phyloP scores from a whole-genome alignment of 2,329 filamentous ascomycete species.

The Phyllachora maydis region DNA sequence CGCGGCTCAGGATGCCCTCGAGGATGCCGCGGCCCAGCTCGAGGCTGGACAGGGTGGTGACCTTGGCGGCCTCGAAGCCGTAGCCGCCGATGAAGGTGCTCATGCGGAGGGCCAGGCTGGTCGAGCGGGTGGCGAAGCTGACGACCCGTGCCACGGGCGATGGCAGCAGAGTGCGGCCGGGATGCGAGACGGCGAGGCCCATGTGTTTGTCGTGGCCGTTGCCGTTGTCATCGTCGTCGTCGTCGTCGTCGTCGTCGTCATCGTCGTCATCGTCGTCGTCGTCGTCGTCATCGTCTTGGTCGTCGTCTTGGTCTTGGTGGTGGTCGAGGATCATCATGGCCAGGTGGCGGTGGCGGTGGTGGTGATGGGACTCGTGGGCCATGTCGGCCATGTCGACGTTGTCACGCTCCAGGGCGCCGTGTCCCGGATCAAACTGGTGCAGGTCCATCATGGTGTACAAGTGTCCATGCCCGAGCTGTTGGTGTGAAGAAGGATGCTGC shows the following conservation, averaged over 20 bases:
- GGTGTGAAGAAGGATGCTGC: too few relatives aligned
- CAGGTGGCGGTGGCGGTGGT: too few relatives aligned
- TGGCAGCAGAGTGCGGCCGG: slow-evolving; percentile 22
- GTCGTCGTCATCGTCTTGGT: background rate
- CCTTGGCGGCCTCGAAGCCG: slow-evolving; percentile 28
- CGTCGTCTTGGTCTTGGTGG: too few relatives aligned
- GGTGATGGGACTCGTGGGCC: too few relatives aligned
- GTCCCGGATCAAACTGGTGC: too few relatives aligned
- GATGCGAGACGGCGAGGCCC: slow-evolving; percentile 2
- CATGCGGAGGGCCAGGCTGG: slow-evolving; percentile 32
- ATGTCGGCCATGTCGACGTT: too few relatives aligned
- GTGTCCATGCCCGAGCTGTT: too few relatives aligned
- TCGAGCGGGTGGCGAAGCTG: slow-evolving; percentile 38
- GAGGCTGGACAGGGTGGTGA: slow-evolving; percentile 34
- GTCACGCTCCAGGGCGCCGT: too few relatives aligned
- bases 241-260: slow-evolving; percentile 6
- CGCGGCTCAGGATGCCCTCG: slow-evolving; percentile 29
- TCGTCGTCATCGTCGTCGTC: background rate
- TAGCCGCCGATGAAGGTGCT: slow-evolving; percentile 29
- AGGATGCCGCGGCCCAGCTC: slow-evolving; percentile 33
- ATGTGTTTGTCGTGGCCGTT: slow-evolving; percentile 1
- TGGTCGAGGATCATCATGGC: too few relatives aligned
- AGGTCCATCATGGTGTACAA: too few relatives aligned
- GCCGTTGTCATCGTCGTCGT: slow-evolving; percentile 5
- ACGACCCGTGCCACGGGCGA: slow-evolving; percentile 33